These are phyloP conservation scores for Corchorus capsularis DNA, from an alignment of 345 rosid species.

Conservation along the genomic window DNA sequence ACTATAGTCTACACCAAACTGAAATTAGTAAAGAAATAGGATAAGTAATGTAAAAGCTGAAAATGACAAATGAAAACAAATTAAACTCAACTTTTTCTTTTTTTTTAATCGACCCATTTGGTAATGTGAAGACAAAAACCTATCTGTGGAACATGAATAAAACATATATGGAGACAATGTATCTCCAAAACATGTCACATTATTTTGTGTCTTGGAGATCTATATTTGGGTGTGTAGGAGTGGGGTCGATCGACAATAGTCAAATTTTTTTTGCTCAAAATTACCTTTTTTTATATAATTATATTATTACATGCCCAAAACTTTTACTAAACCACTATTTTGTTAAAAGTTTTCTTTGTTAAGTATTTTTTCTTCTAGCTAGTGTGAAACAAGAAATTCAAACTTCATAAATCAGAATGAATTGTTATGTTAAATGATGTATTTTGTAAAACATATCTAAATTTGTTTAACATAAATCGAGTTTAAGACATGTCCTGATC, in stretches of 20 bases:
- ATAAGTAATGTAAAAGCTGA: conserved; percentile 16
- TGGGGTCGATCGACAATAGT: conserved; percentile 14
- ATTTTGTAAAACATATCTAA: too few relatives aligned
- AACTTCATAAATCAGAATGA: too few relatives aligned
- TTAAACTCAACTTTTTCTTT: conserved; percentile 6
- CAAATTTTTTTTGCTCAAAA: too few relatives aligned
- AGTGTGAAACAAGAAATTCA: too few relatives aligned
- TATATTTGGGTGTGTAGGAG: neutral
- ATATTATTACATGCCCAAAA: too few relatives aligned
- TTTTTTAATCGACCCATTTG: neutral
- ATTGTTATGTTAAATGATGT: too few relatives aligned
- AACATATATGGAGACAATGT: conserved; percentile 19
- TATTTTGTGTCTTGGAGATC: neutral
- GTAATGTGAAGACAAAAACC: conserved; percentile 21
- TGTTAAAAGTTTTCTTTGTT: too few relatives aligned
- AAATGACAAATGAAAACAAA: conserved; percentile 27
- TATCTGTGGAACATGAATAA: conserved; percentile 12
- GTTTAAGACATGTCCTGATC: too few relatives aligned
- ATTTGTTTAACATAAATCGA: too few relatives aligned
- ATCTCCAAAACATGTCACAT: conserved; percentile 21
- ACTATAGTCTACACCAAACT: neutral
- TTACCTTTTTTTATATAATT: too few relatives aligned
- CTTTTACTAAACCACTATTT: too few relatives aligned
- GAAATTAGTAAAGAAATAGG: neutral
- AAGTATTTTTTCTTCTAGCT: too few relatives aligned